Conservation (phyloP, 2,329 filamentous ascomycete genomes). For the Hymenoscyphus fraxineus region DNA sequence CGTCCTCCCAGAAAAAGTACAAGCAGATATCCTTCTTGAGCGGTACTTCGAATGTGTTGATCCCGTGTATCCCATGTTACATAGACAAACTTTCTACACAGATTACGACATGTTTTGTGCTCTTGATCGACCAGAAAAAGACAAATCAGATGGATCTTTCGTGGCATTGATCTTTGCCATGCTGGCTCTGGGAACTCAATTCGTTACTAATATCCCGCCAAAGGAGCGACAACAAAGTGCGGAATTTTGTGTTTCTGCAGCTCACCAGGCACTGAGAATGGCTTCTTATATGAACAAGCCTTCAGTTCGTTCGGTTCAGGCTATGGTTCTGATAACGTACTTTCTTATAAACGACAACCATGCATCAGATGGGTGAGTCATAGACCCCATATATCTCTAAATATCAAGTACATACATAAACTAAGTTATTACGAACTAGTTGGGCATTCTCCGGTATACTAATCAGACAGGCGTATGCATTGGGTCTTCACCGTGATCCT, state of each 20-base stretch:
- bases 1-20: constrained; percentile 70
- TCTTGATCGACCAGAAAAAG: constrained; percentile 53
- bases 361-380: constrained; percentile 57
- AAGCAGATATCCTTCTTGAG: constrained; percentile 65
- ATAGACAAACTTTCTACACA: constrained; percentile 69
- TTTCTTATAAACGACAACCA: constrained; percentile 86
- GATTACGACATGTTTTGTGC: constrained; percentile 79
- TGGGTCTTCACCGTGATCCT: constrained; percentile 76
- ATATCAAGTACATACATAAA: not conserved
- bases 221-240: constrained; percentile 69
- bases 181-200: constrained; percentile 75
- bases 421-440: constrained; percentile 30
- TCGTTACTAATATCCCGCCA: constrained; percentile 56
- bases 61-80: constrained; percentile 76
- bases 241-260: constrained; percentile 77
- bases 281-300: constrained; percentile 74
- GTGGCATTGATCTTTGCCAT: constrained; percentile 73
- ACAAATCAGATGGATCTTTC: constrained; percentile 61
- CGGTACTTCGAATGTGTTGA: constrained; percentile 70
- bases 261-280: constrained; percentile 72
- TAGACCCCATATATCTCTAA: not conserved
- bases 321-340: constrained; percentile 79
- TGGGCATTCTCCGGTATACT: constrained; percentile 79
- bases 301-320: constrained; percentile 68
- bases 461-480: constrained; percentile 74